phyloP scores from a whole-genome alignment of 1,139 yeast species.

The Blastobotrys arbuscula region DNA sequence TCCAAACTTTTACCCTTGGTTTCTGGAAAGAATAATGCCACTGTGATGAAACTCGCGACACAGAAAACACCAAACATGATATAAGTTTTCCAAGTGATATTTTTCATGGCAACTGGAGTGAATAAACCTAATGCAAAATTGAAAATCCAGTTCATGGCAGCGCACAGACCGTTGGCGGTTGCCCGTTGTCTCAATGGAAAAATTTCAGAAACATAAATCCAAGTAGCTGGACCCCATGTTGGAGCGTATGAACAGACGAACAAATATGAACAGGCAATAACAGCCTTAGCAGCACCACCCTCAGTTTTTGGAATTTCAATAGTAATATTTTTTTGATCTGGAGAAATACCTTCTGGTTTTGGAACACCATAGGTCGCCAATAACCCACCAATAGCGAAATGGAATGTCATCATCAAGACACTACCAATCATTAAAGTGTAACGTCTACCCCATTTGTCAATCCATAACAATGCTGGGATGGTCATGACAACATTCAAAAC shows the following conservation, averaged over 20 bases:
- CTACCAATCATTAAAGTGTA: constrained; percentile 39
- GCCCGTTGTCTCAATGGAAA: constrained; percentile 58
- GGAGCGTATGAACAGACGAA: constrained; percentile 63
- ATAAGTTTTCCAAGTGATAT: constrained; percentile 52
- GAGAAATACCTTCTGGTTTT: constrained; percentile 36
- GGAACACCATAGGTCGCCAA: constrained; percentile 38
- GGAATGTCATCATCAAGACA: constrained; percentile 41
- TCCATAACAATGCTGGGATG: constrained; percentile 41
- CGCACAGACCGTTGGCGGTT: constrained; percentile 47
- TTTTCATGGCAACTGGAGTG: constrained; percentile 48
- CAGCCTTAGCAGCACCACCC: constrained; percentile 39
- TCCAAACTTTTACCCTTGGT: constrained; percentile 72
- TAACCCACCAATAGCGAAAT: constrained; percentile 42
- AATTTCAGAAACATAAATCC: constrained; percentile 53
- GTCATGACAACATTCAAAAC: constrained; percentile 39
- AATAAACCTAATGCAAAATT: constrained; percentile 51
- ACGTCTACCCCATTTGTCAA: constrained; percentile 54
- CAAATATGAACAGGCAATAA: constrained; percentile 58
- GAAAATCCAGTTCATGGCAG: constrained; percentile 59
- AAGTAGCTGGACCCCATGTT: constrained; percentile 60
- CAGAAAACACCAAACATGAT: constrained; percentile 61
- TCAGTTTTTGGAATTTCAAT: constrained; percentile 42
- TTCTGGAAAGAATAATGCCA: constrained; percentile 58
- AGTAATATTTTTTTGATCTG: constrained; percentile 34
- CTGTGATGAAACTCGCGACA: constrained; percentile 48